These are phyloP conservation scores for Termitomyces bulborhizus DNA, from an alignment of 768 basidiomycete genomes.

Conservation along the genomic window DNA sequence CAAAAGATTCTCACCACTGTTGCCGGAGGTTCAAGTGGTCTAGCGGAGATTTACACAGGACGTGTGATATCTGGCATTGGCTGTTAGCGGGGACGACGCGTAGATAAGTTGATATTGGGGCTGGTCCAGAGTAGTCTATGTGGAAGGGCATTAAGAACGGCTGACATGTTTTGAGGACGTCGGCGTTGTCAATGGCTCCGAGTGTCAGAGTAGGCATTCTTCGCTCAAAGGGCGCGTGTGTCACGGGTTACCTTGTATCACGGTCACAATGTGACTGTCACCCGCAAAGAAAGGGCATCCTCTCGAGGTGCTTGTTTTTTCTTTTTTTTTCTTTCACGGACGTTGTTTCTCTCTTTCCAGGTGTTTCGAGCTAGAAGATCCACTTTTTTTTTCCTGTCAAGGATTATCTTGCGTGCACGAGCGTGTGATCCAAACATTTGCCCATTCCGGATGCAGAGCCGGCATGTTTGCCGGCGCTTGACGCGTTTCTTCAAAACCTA, in stretches of 20 bases:
- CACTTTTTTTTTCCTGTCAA: background rate
- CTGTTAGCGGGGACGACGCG: constrained; percentile 43
- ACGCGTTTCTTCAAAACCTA: constrained; percentile 13
- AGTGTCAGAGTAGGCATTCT: constrained; percentile 9
- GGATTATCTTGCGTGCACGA: background rate
- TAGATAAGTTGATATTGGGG: constrained; percentile 72
- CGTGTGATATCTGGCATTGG: too few relatives aligned
- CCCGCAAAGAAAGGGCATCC: background rate
- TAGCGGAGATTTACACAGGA: too few relatives aligned
- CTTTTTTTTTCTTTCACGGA: background rate
- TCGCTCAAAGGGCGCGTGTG: background rate
- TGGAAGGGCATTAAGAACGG: constrained; percentile 85
- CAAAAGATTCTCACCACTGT: too few relatives aligned
- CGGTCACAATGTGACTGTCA: background rate
- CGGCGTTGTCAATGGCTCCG: background rate
- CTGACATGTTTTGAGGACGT: constrained; percentile 25
- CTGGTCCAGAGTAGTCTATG: constrained; percentile 62
- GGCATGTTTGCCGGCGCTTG: constrained; percentile 9
- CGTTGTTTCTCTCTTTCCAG: background rate
- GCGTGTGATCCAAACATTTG: constrained; percentile 9
- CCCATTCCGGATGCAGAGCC: constrained; percentile 3
- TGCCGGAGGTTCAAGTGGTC: too few relatives aligned
- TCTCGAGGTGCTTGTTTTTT: background rate
- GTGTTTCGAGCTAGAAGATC: too few relatives aligned
- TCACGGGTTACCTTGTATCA: background rate